Evolutionary conservation across 306 rosid species (phyloP).

Genomic region (Rubus parviflorus): DNA sequence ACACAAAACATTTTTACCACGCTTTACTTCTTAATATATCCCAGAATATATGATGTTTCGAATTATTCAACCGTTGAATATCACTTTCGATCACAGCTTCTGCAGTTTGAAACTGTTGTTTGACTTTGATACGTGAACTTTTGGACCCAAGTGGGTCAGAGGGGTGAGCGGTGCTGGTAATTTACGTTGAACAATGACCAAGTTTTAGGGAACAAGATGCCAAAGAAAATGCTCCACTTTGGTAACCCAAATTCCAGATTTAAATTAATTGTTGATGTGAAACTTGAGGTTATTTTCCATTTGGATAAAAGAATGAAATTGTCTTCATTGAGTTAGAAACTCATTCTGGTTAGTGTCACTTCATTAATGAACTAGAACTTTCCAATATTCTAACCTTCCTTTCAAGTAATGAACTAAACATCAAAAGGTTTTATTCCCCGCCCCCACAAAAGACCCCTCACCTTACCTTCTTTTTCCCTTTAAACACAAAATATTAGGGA

Average conservation of each 20-base stretch:
- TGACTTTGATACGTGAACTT: not conserved
- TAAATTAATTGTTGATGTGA: not conserved
- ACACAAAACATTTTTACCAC: not conserved
- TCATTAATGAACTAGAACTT: not conserved
- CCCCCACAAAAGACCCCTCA: slow-evolving; percentile 18
- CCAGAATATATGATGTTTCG: not conserved
- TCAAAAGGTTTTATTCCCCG: slow-evolving; percentile 11
- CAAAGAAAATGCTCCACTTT: slow-evolving; percentile 23
- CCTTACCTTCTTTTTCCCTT: slow-evolving; percentile 21
- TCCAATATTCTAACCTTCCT: slow-evolving; percentile 2
- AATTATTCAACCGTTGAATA: not conserved
- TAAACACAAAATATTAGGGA: not conserved
- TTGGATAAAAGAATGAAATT: slow-evolving; percentile 4
- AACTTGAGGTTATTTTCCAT: slow-evolving; percentile 9
- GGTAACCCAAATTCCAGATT: not conserved
- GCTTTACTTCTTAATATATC: not conserved
- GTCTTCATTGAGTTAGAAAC: not conserved
- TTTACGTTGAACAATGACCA: not conserved
- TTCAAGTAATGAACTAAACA: slow-evolving; percentile 12
- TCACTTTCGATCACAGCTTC: not conserved
- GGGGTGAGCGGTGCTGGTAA: not conserved
- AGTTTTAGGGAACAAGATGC: slow-evolving; percentile 26
- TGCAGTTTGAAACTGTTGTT: not conserved
- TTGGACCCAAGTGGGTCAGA: slow-evolving; percentile 12
- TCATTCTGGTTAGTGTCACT: slow-evolving; percentile 6